A percentile compares a stretch with the other conserved stretches of the same genome.
Conservation (phyloP, 1,139 yeast species). For the Keqinozyma sinolaborantium region DNA sequence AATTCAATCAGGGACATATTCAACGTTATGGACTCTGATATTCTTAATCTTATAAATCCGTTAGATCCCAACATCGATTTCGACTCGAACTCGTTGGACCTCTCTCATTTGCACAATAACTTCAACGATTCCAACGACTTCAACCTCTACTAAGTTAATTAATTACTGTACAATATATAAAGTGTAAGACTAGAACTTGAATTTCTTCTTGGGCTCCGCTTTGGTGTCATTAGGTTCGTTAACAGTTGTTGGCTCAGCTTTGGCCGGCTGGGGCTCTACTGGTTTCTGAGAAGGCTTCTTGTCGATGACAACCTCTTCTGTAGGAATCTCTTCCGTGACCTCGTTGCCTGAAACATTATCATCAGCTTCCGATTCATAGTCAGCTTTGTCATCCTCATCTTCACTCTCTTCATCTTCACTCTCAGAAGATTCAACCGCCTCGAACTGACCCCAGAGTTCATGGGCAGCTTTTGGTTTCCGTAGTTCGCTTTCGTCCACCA, state of each 20-base stretch:
- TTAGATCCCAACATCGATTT: conserved; percentile 20
- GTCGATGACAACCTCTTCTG: conserved; percentile 1
- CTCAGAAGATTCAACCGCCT: conserved; percentile 31
- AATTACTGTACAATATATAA: conserved; percentile 1
- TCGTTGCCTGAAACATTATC: conserved; percentile 10
- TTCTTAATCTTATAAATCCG: conserved; percentile 25
- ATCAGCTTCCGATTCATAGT: conserved; percentile 9
- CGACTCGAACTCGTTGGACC: conserved; percentile 5
- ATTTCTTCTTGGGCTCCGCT: conserved; percentile 4
- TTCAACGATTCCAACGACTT: neutral
- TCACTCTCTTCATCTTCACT: conserved; percentile 28
- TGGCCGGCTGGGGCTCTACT: neutral
- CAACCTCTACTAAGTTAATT: conserved; percentile 1
- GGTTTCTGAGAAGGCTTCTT: conserved; percentile 2
- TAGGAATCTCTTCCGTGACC: conserved; percentile 3
- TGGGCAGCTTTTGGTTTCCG: conserved; percentile 16
- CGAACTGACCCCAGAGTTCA: conserved; percentile 42
- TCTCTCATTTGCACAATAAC: neutral
- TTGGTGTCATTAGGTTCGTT: neutral
- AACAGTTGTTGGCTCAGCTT: neutral
- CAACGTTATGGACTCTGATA: conserved; percentile 29
- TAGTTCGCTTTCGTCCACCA: conserved; percentile 11
- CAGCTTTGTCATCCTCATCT: conserved; percentile 15
- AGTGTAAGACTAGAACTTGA: conserved; percentile 7
- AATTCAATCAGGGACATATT: conserved; percentile 26